phyloP scores from a whole-genome alignment of 2,329 filamentous ascomycete species.

The Microsporum ferrugineum region DNA sequence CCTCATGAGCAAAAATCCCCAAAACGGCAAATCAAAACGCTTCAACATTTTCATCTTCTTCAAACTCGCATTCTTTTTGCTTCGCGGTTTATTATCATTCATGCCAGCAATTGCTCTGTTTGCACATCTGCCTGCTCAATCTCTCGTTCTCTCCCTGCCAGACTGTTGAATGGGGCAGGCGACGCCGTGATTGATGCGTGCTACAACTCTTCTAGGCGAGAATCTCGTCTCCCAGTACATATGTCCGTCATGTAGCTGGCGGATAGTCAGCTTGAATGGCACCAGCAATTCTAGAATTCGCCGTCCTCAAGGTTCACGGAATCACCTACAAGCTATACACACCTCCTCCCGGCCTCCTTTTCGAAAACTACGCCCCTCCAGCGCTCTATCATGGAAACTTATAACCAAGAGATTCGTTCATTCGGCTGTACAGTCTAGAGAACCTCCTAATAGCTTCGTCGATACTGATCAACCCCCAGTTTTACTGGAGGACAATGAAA shows the following conservation, averaged over 20 bases:
- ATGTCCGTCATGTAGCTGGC: slow-evolving; percentile 18
- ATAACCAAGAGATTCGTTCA: background rate
- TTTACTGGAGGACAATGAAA: background rate
- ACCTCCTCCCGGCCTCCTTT: slow-evolving; percentile 5
- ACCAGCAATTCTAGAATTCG: slow-evolving; percentile 4
- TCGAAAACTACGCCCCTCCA: slow-evolving; percentile 1
- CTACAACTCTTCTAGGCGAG: slow-evolving; percentile 18
- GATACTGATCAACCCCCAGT: background rate
- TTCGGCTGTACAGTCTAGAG: background rate
- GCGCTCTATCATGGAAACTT: background rate
- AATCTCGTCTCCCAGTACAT: slow-evolving; percentile 21
- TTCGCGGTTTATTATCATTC: background rate
- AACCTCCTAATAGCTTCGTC: background rate
- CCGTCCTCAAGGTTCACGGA: background rate
- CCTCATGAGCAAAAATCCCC: background rate
- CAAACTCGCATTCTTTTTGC: background rate
- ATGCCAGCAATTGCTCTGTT: background rate
- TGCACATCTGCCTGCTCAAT: background rate
- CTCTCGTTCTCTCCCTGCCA: background rate
- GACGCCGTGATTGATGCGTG: slow-evolving; percentile 10
- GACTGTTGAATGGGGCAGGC: background rate
- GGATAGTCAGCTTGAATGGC: slow-evolving; percentile 11
- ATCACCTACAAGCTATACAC: slow-evolving; percentile 1
- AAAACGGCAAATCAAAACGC: slow-evolving; percentile 1
- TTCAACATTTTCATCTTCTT: background rate